Conservation (phyloP, 2,329 filamentous ascomycete genomes). For the Lasiodiplodia theobromae region DNA sequence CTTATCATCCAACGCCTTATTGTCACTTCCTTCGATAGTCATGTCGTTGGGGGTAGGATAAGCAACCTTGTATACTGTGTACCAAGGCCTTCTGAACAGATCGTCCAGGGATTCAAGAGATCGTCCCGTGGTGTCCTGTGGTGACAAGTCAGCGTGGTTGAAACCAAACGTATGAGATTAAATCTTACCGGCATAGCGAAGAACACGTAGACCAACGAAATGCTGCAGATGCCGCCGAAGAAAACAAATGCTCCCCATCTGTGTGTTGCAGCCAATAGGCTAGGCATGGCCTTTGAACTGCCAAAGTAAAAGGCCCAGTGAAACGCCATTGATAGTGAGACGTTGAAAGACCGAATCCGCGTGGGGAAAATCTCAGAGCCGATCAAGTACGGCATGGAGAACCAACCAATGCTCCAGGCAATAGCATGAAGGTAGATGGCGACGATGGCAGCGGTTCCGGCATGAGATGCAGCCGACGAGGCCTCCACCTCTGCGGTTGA, state of each 20-base stretch:
- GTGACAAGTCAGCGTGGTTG: neutral
- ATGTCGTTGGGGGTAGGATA: conserved; percentile 32
- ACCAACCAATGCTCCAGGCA: conserved; percentile 58
- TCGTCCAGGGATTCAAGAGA: conserved; percentile 35
- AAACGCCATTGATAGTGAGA: conserved; percentile 38
- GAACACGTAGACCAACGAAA: conserved; percentile 43
- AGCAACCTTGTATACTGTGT: conserved; percentile 33
- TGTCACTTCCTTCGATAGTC: neutral
- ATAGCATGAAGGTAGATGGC: conserved; percentile 55
- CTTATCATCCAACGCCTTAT: neutral
- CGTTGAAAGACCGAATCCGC: conserved; percentile 12
- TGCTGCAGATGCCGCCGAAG: conserved; percentile 39
- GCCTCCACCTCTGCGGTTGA: conserved; percentile 41
- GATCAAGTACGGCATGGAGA: conserved; percentile 55
- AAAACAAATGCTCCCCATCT: conserved; percentile 44
- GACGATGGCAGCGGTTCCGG: conserved; percentile 48
- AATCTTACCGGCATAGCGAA: conserved; percentile 40
- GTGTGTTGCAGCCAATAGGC: conserved; percentile 42
- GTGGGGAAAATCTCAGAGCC: conserved; percentile 54
- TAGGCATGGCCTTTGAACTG: conserved; percentile 45
- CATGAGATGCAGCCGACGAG: conserved; percentile 37
- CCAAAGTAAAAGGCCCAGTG: conserved; percentile 51
- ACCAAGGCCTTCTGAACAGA: conserved; percentile 34
- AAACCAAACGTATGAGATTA: no score
- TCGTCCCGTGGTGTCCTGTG: conserved; percentile 34